A percentile compares a stretch with the other conserved stretches of the same genome.
These are phyloP conservation scores for Penicillium sp. DNA, from an alignment of 2,329 filamentous ascomycete genomes.

Conservation along the genomic window DNA sequence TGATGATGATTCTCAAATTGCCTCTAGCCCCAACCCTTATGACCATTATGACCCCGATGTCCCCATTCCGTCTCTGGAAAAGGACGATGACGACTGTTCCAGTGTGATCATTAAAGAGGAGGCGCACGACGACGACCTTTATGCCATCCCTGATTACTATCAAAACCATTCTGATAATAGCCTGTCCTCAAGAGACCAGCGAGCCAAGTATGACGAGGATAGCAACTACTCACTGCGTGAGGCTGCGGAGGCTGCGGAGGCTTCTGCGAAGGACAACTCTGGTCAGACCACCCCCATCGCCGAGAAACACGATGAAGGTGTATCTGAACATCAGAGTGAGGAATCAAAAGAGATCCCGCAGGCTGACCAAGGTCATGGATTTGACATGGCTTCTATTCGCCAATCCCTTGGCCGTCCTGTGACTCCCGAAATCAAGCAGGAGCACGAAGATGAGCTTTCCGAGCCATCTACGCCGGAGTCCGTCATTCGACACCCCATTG, in stretches of 20 bases:
- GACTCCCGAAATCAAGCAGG: slow-evolving; percentile 57
- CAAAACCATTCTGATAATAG: slow-evolving; percentile 46
- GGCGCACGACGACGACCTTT: slow-evolving; percentile 58
- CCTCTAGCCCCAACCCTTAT: slow-evolving; percentile 58
- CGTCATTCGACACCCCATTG: slow-evolving; percentile 75
- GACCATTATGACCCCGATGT: slow-evolving; percentile 78
- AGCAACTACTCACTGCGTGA: slow-evolving; percentile 55
- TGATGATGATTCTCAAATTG: slow-evolving; percentile 61
- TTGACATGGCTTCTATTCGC: slow-evolving; percentile 39
- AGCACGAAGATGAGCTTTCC: slow-evolving; percentile 42
- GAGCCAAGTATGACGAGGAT: slow-evolving; percentile 52
- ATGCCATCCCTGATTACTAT: slow-evolving; percentile 67
- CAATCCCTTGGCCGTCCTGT: slow-evolving; percentile 42
- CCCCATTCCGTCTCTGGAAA: slow-evolving; percentile 83
- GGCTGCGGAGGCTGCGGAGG: slow-evolving; percentile 32
- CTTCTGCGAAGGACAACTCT: slow-evolving; percentile 20
- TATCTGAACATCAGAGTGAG: background rate
- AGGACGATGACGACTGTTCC: slow-evolving; percentile 53
- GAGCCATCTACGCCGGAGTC: slow-evolving; percentile 79
- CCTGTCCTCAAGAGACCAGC: slow-evolving; percentile 27
- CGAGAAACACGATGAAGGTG: slow-evolving; percentile 1
- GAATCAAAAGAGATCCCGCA: background rate
- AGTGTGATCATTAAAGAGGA: slow-evolving; percentile 68
- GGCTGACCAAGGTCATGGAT: slow-evolving; percentile 18
- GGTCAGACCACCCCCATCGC: slow-evolving; percentile 35